Conservation (phyloP, 495 filamentous ascomycete species). For the Lophiostoma macrostomum region DNA sequence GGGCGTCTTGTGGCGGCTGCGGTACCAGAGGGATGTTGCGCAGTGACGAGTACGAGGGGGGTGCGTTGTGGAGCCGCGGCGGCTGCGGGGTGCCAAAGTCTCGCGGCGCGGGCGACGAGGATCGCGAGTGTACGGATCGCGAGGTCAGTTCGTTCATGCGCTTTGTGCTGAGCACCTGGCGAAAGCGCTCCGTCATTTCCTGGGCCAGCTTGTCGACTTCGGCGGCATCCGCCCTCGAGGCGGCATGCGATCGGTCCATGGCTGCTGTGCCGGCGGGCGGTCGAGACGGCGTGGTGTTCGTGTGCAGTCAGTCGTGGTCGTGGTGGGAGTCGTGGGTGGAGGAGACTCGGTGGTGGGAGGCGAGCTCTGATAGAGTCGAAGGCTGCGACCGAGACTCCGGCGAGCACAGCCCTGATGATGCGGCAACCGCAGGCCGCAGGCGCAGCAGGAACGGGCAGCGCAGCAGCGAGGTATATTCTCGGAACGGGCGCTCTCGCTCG, state of each 20-base stretch:
- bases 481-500: neutral
- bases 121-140: conserved; percentile 48
- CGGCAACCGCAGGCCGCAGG: conserved; percentile 14
- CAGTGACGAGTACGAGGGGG: conserved; percentile 63
- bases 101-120: conserved; percentile 53
- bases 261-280: neutral
- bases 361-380: neutral
- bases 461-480: conserved; percentile 10
- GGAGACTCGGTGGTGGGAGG: neutral
- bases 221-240: conserved; percentile 14
- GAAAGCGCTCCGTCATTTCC: conserved; percentile 63
- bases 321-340: conserved; percentile 4
- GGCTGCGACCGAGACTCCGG: conserved; percentile 8
- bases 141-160: conserved; percentile 72
- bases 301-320: no score
- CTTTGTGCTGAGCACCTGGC: conserved; percentile 72
- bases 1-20: conserved; percentile 66
- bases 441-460: conserved; percentile 14
- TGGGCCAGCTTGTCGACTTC: conserved; percentile 35
- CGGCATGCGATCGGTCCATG: conserved; percentile 32
- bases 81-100: conserved; percentile 40
- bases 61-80: conserved; percentile 29
- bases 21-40: conserved; percentile 79
- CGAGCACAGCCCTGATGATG: conserved; percentile 24
- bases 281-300: neutral